Base-by-base conservation (phyloP, 805 yeast genomes). In the Suhomyces xylopsoci region DNA sequence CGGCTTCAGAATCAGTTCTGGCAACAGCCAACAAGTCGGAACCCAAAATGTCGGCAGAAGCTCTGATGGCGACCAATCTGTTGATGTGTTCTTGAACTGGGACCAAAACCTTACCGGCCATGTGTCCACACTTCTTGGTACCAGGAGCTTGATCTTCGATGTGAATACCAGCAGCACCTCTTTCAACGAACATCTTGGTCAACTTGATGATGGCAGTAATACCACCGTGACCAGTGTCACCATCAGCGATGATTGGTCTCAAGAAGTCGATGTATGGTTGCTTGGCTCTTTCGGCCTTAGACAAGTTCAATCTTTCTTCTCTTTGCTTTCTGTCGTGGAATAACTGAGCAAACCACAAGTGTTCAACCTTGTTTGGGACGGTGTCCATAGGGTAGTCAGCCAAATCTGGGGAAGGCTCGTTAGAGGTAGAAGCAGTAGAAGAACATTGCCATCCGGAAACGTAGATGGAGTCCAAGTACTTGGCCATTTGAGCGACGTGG, bases 101-200 rank as follows among this genome's bases (percentile, higher is more conserved):
- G 57, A 93, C 97, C 62, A 93, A 83, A 50, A 94, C 97, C 74
- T 94, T 90, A 64, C 98, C 98, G 60, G 96, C 97, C 98, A 93
- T 93, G 76, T 93, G 98, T 56, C 98, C 98, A 78, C 98, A 93
- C 78, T 93, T 93, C 75, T 93, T 93, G 64, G 97, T 93, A 64
- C 97, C 97, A 51, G 98, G 97, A 51, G 97, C 97, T 81, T 93
- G 98, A 75, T 93, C 98, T 78, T 93, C 99, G 69, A 93, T 91
- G 71, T 93, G 99, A 65, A 93, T 91, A 68, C 98, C 98, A 54
- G 98, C 97, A 52, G 98, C 99, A 73, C 98, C 98, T 65, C 96
- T 85, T 78, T 93, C 98, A 63, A 93, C 89, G 69, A 93, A 93
- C 84, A 93, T 80, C 79, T 93, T 93, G 65, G 97, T 91, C 70